Percentiles rank a stretch among this genome's conserved stretches.
phyloP scores from a whole-genome alignment of 176 grass and related monocot species.

The Triticum aestivum region IWGSC_CS_RefSeq_v2.1 NC_057803.1:5363542-5364041 shows the following conservation, averaged over 20 bases:
- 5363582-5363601: constrained; percentile 19
- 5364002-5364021: constrained; percentile 27
- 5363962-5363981: constrained; percentile 1
- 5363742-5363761: background rate
- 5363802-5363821: background rate
- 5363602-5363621: constrained; percentile 10
- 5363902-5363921: constrained; percentile 1
- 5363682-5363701: constrained; percentile 20
- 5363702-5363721: constrained; percentile 45
- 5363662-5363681: constrained; percentile 30
- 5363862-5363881: background rate
- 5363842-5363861: background rate
- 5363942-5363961: constrained; percentile 18
- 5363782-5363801: background rate
- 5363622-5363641: background rate
- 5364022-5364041: constrained; percentile 15
- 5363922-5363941: constrained; percentile 29
- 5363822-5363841: background rate
- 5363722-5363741: background rate
- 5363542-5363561: background rate
- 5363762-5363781: background rate
- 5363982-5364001: constrained; percentile 45
- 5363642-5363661: constrained; percentile 28
- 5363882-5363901: background rate
- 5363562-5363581: constrained; percentile 22